Base-by-base conservation (phyloP, 2,329 filamentous ascomycete genomes). In the Fusarium palustre region DNA sequence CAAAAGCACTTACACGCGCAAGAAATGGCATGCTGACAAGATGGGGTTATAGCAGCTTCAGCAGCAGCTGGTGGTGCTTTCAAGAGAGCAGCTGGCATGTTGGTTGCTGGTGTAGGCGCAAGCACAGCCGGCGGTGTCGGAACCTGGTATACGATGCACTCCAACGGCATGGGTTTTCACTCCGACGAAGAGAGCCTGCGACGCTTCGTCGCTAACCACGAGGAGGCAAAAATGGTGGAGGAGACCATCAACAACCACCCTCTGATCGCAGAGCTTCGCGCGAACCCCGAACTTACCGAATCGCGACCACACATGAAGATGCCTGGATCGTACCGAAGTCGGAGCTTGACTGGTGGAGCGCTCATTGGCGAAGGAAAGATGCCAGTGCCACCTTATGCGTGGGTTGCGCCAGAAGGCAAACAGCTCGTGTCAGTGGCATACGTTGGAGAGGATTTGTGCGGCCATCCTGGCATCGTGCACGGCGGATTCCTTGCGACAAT, bases 401-500 rank as follows among this genome's bases (percentile, higher is more conserved):
- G 94, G 85, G 85, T 83, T 55, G 91, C 96, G 71, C 85, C 87
- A 24, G 87, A 85, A 30, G 91, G 92, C 55, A 90, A 89, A 81
- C 87, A 85, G 50, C 82, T 92, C 56, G 88, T 94, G 8, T 88
- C 89, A 16, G 86, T 98, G 42, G 86, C 90, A 55, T 94, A 94
- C 76, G 85, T 97, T 0, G 95, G 95, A 3, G 81, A 85, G 4
- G 90, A 92, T 73, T 83, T 98, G 41, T 97, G 93, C 77, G 95
- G 95, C 3, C 94, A 98, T 79, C 92, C 93, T 8, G 93, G 92
- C 4, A 93, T 98, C 66, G 87, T 97, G 9, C 96, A 98, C 78
- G 95, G 95, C 52, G 95, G 95, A 0, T 82, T 97, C 69, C 83
- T 98, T 59, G 95, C 95, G n/a, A 97, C 95, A 15, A 86, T 98